Evolutionary conservation across 257 asterid species (phyloP).

Genomic region (Linaria vulgaris): DNA sequence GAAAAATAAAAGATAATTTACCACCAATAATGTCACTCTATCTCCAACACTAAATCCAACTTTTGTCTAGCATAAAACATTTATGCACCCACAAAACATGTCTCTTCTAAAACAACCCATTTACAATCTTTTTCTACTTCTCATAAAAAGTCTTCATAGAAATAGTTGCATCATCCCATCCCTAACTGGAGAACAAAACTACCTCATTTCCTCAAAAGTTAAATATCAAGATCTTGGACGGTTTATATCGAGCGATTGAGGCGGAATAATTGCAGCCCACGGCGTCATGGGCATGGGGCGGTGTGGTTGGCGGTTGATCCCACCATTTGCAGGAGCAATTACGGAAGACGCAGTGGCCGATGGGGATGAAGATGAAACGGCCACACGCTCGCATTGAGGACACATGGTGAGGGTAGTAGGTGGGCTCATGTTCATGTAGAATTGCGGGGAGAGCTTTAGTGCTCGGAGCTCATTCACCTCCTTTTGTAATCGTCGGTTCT

Average conservation of each 20-base stretch:
- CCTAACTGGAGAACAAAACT: neutral
- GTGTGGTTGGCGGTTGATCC: constrained; percentile 30
- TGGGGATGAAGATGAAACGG: constrained; percentile 44
- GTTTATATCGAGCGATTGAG: constrained; percentile 35
- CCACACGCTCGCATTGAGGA: constrained; percentile 91
- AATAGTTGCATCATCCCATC: constrained; percentile 19
- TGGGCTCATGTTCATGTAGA: constrained; percentile 93
- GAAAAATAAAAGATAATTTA: constrained; percentile 8
- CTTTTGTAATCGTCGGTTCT: constrained; percentile 77
- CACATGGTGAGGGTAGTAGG: constrained; percentile 97
- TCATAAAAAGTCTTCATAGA: constrained; percentile 11
- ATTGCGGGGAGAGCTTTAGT: constrained; percentile 78
- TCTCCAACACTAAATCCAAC: constrained; percentile 33
- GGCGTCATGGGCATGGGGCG: constrained; percentile 41
- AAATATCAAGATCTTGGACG: constrained; percentile 23
- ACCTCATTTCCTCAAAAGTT: neutral
- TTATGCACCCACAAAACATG: constrained; percentile 22
- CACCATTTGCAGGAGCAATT: constrained; percentile 11
- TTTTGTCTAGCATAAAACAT: constrained; percentile 24
- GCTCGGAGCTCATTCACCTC: constrained; percentile 84
- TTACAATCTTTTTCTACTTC: constrained; percentile 24
- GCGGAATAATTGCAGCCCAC: constrained; percentile 56
- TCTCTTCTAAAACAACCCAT: constrained; percentile 23
- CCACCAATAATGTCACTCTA: constrained; percentile 26
- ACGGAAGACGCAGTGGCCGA: constrained; percentile 32